phyloP scores from a whole-genome alignment of 1,284 basidiomycete genomes.

The Sphagnurus paluster region DNA sequence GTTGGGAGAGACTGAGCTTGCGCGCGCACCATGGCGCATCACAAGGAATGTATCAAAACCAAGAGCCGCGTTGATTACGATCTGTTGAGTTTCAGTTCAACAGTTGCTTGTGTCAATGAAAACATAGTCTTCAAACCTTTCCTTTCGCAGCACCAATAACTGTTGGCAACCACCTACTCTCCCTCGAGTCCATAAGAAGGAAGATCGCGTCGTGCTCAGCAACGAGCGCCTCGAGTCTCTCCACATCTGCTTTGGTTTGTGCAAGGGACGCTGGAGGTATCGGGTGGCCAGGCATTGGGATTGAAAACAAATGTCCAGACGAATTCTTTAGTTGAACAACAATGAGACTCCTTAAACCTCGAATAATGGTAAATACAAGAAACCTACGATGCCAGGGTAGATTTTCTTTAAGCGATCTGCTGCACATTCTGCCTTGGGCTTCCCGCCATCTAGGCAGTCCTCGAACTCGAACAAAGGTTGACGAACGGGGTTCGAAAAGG shows the following conservation, averaged over 20 bases:
- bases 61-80: conserved; percentile 93
- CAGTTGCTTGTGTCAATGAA: neutral
- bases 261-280: conserved; percentile 57
- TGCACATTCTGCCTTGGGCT: conserved; percentile 91
- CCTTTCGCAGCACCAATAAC: conserved; percentile 81
- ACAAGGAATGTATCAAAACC: conserved; percentile 97
- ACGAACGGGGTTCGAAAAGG: conserved; percentile 95
- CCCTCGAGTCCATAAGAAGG: conserved; percentile 96
- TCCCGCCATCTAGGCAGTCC: conserved; percentile 92
- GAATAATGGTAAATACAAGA: neutral
- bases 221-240: conserved; percentile 74
- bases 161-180: conserved; percentile 95
- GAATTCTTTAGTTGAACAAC: conserved; percentile 5
- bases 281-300: conserved; percentile 99
- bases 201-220: conserved; percentile 89
- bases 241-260: conserved; percentile 68
- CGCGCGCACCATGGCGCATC: conserved; percentile 89
- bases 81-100: conserved; percentile 43
- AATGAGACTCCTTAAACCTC: conserved; percentile 51
- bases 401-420: conserved; percentile 87
- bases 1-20: conserved; percentile 34
- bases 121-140: conserved; percentile 54
- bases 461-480: conserved; percentile 96
- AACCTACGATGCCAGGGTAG: conserved; percentile 85
- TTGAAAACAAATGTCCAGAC: conserved; percentile 47